Evolutionary conservation across 768 basidiomycete genomes (phyloP).

Genomic region (Collybia mongolica): DNA sequence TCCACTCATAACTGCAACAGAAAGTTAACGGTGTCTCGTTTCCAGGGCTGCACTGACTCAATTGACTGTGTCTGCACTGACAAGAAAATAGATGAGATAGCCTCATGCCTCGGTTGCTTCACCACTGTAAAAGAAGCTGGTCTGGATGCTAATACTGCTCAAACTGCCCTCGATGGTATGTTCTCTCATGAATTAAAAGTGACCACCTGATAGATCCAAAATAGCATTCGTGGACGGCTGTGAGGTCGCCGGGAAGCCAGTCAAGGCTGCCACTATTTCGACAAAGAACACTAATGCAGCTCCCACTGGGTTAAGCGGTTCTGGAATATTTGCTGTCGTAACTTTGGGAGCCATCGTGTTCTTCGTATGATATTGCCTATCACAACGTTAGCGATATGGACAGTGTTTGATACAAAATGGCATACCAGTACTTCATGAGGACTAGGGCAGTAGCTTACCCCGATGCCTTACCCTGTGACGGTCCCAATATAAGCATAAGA

Average conservation of each 20-base stretch:
- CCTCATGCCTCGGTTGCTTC: constrained; percentile 9
- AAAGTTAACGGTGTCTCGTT: not conserved
- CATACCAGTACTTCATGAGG: not conserved
- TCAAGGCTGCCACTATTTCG: constrained; percentile 6
- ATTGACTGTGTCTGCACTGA: constrained; percentile 10
- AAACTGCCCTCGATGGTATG: constrained; percentile 8
- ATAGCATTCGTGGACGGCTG: constrained; percentile 4
- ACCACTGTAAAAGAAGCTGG: constrained; percentile 4
- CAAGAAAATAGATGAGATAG: not conserved
- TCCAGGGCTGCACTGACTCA: constrained; percentile 2
- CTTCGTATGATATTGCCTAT: not conserved
- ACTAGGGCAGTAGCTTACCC: not conserved
- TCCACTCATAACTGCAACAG: not conserved
- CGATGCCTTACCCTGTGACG: constrained; percentile 9
- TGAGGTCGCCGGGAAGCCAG: constrained; percentile 4
- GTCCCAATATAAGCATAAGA: constrained; percentile 14
- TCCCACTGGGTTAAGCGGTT: not conserved
- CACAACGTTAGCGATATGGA: not conserved
- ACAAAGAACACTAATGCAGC: not conserved
- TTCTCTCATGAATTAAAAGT: not conserved
- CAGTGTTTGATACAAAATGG: not conserved
- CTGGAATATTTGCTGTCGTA: not conserved
- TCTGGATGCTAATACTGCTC: constrained; percentile 1
- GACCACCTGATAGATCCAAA: not conserved
- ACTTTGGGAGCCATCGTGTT: not conserved